Conservation (phyloP, 2,329 filamentous ascomycete genomes). For the Sporothrix protearum region DNA sequence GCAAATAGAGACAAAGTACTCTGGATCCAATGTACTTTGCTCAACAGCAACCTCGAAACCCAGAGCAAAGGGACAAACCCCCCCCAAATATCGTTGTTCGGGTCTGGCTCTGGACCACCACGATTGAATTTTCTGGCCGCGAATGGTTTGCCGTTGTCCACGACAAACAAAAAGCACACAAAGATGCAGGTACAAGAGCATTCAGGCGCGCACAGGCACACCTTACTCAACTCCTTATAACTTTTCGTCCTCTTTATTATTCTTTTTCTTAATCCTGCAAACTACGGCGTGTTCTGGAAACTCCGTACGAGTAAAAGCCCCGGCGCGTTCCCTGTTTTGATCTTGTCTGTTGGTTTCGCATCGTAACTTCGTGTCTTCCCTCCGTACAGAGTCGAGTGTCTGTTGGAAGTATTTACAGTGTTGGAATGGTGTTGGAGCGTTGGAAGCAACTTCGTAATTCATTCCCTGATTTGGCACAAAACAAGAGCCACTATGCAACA, state of each 20-base stretch:
- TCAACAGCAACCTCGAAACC: background rate
- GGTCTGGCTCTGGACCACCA: background rate
- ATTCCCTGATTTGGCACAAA: background rate
- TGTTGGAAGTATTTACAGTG: background rate
- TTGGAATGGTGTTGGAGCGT: background rate
- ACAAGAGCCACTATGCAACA: background rate
- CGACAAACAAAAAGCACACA: background rate
- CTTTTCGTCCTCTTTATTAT: background rate
- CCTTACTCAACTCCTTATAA: background rate
- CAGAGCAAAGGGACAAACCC: background rate
- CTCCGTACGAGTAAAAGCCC: background rate
- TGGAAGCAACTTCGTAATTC: background rate
- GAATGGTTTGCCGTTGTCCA: background rate
- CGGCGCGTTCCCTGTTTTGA: background rate
- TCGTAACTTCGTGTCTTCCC: background rate
- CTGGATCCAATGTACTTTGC: background rate
- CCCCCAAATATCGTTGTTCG: background rate
- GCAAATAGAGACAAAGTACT: background rate
- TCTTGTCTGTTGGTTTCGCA: conserved; percentile 3
- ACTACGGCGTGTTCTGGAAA: background rate
- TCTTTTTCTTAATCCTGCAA: background rate
- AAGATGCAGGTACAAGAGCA: conserved; percentile 11
- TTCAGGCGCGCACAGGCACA: background rate
- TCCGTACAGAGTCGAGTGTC: background rate
- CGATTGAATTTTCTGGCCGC: background rate